Base-by-base conservation (phyloP, 1,284 basidiomycete species). In the Rhodotorula mucilaginosa region DNA sequence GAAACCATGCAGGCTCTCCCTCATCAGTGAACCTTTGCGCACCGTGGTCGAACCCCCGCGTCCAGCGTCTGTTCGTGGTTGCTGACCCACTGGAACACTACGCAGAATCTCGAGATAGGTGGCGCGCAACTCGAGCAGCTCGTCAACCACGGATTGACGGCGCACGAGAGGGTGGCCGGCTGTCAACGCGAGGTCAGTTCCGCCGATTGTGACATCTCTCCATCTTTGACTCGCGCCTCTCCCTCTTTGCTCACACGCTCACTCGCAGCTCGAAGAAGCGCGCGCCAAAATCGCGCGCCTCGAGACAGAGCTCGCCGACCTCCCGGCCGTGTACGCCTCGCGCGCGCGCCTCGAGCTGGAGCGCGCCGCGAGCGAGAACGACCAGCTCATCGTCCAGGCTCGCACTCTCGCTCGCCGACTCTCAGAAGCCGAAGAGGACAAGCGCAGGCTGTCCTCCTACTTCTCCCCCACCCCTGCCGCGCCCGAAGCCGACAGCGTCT, bases 341-440 rank as follows among this genome's bases (percentile, higher is more conserved):
- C 47, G 60, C 54, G n/a, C 34, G 39, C 65, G 61, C 7, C 39
- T 70, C 60, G 77, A 77, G 1, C 29, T 58, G 16, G 69, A 67
- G 18, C 68, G 67, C 56, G 34, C 67, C 10, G n/a, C 23, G 48
- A 52, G 63, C 18, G 77, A 78, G 51, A 75, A 72, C 31, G 62
- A 69, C 6, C 60, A 68, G 31, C 47, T 78, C 26, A 19, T 51
- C 13, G 49, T 29, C 31, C 72, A 78, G 59, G 60, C 73, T 6
- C 21, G 52, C 34, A 66, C 67, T 1, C 63, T 78, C 16, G 75
- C 72, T 18, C 51, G 68, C 34, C 72, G 72, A 64, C 26, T 66
- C 18, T 63, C 57, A 3, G 19, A 18, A 23, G n/a, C 19, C 21
- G 31, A 60, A 34, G 58, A 46, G 15, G 61, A 18, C 13, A 29